Base-by-base conservation (phyloP, 179 eudicot genomes). In the Spergularia azorica region DNA sequence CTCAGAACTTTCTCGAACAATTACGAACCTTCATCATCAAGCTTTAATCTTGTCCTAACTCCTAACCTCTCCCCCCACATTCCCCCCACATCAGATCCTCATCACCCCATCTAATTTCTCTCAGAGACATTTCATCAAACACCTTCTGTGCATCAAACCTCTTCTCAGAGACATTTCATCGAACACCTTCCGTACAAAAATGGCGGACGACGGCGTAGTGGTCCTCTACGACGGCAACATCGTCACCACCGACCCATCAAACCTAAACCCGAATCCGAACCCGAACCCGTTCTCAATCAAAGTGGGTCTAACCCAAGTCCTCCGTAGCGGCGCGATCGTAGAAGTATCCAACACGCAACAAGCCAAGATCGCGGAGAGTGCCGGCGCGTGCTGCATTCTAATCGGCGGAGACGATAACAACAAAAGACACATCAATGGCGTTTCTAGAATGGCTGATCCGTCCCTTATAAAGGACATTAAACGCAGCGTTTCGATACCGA, bases 281-380 rank as follows among this genome's bases (percentile, higher is more conserved):
- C 81, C 83, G 20, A 91, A 76, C 51, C 16, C 92, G 0, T 93
- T 86, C 79, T 89, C 94, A 5, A 72, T 90, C 83, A 91, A 93
- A 52, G 88, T 86, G 9, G 90, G 89, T 1, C 51, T 88, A 0
- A 86, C 97, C 67, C 97, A 94, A 78, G 77, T 80, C 77, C 96
- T 94, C 51, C 86, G 97, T 0, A 91, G 94, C 69, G 96, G 97
- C 12, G 96, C 86, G 0, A 87, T 90, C 11, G 38, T 92, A 65
- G 90, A 92, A 54, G 91, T 94, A 63, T 72, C 90, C 13, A 67
- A 54, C 72, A 15, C 76, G 1, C 84, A 80, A 0, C 91, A 94
- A 63, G 98, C 98, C 71, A 90, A 88, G 84, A 89, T 89, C 76
- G 98, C 94, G 10, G 96, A 89, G 56, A 87, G 91, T 5, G 92